These are phyloP conservation scores for Arachnopeziza araneosa DNA, from an alignment of 2,329 filamentous ascomycete genomes.

Conservation along the genomic window DNA sequence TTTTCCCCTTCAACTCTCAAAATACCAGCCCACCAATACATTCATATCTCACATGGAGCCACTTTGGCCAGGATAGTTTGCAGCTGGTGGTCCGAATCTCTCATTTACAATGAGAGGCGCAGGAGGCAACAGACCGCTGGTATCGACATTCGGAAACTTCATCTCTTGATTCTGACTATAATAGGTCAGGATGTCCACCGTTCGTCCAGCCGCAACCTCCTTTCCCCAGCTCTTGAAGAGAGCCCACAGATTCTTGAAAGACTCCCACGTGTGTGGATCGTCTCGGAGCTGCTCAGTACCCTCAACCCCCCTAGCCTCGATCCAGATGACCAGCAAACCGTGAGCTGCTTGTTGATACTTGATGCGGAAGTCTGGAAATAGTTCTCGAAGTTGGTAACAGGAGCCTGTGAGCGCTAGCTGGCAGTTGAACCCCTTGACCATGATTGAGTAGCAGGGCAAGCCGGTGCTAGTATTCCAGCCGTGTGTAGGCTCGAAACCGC, in stretches of 20 bases:
- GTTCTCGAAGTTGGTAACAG: not conserved
- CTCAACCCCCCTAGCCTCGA: not conserved
- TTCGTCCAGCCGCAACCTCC: not conserved
- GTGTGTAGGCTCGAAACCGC: not conserved
- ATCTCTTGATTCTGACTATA: not conserved
- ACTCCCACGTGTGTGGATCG: conserved; percentile 1
- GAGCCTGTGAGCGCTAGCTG: not conserved
- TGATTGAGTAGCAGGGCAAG: not conserved
- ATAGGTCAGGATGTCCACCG: not conserved
- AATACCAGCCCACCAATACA: too few species aligned
- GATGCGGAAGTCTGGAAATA: not conserved
- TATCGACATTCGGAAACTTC: conserved; percentile 2
- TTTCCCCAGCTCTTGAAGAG: conserved; percentile 5
- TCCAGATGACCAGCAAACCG: not conserved
- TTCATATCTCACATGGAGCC: too few species aligned
- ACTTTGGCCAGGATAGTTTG: too few species aligned
- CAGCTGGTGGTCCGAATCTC: too few species aligned
- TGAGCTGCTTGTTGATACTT: not conserved
- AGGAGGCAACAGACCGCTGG: not conserved
- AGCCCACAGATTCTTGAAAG: conserved; percentile 3
- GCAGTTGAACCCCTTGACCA: not conserved
- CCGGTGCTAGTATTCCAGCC: not conserved
- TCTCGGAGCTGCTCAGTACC: not conserved
- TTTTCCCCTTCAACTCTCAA: too few species aligned
- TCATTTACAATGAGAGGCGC: too few species aligned